Base-by-base conservation (phyloP, 371 early-diverging fungal genomes). In the Blakeslea trispora region DNA sequence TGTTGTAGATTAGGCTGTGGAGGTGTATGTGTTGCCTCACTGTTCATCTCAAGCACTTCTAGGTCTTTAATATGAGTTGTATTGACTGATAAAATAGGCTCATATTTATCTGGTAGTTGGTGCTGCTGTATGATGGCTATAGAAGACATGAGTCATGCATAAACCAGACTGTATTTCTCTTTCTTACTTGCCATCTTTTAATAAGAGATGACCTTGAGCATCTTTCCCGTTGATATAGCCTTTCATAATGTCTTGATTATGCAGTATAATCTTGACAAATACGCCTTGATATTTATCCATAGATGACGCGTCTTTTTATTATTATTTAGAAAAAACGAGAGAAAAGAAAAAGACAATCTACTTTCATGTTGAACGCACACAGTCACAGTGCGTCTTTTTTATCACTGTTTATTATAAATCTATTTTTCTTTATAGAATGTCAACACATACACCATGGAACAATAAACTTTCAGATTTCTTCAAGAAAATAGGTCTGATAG, bases 401-500 rank as follows among this genome's bases (percentile, higher is more conserved):
- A 19, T 42, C 37, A 8, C 21, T 40, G 41, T 52, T 41, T 52
- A n/a, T n/a, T n/a, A n/a, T n/a, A n/a, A n/a, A n/a, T 52, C 17
- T 52, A 7, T 45, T 23, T 22, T 23, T 48, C 0, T 48, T 48
- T 32, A 34, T 17, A 31, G 37, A 18, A 56, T 56, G 56, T 31
- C 56, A 48, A 46, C 21, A 18, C 40, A 53, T n/a, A 11, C 35
- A 47, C 44, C 69, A 10, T 77, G 77, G 72, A 57, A 69, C 35
- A 57, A 61, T 48, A 66, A 71, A 46, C 14, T 77, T 32, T 55
- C 61, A 11, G 40, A 55, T 3, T 77, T 77, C 46, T 62, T 77
- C 15, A 55, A 64, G 23, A 58, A 52, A 11, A 59, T 78, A 34
- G 78, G 78, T 0, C 60, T 78, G 13, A 21, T 71, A 19, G 78